Conservation (phyloP, 2,329 filamentous ascomycete genomes). For the Botryotinia globosa region DNA sequence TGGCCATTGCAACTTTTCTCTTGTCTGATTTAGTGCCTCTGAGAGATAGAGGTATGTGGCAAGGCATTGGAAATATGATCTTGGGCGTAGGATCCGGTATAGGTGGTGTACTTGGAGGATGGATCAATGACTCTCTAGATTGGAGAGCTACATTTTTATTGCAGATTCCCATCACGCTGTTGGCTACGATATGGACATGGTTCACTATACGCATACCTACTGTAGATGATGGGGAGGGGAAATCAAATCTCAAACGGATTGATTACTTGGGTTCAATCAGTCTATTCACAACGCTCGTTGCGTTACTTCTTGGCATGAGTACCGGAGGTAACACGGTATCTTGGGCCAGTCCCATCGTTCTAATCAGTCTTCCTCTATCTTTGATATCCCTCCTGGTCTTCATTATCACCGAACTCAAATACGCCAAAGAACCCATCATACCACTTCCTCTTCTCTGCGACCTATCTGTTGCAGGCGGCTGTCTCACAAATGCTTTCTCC, state of each 20-base stretch:
- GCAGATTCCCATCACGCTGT: slow-evolving; percentile 15
- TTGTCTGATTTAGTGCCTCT: slow-evolving; percentile 17
- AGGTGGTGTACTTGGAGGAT: slow-evolving; percentile 68
- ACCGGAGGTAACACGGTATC: slow-evolving; percentile 58
- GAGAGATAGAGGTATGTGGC: slow-evolving; percentile 49
- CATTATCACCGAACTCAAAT: slow-evolving; percentile 51
- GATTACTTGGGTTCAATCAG: slow-evolving; percentile 69
- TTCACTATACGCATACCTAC: slow-evolving; percentile 13
- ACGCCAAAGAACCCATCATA: slow-evolving; percentile 53
- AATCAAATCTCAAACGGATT: slow-evolving; percentile 50
- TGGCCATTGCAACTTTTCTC: slow-evolving; percentile 39
- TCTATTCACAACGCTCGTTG: slow-evolving; percentile 62
- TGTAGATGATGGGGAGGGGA: slow-evolving; percentile 4
- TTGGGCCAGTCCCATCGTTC: slow-evolving; percentile 57
- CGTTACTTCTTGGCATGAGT: slow-evolving; percentile 70
- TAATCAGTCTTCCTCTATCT: slow-evolving; percentile 35
- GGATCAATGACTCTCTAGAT: slow-evolving; percentile 67
- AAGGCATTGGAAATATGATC: slow-evolving; percentile 70
- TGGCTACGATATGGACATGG: slow-evolving; percentile 7
- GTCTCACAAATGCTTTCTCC: slow-evolving; percentile 68
- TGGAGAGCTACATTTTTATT: slow-evolving; percentile 51
- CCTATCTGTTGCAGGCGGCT: slow-evolving; percentile 62
- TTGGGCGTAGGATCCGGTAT: slow-evolving; percentile 66
- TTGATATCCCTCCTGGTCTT: slow-evolving; percentile 49
- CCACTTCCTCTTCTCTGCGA: slow-evolving; percentile 62